Percentiles rank a stretch among this genome's conserved stretches.
These are phyloP conservation scores for Adansonia gregorii DNA, from an alignment of 441 rosid genomes.

Conservation along the genomic window DNA sequence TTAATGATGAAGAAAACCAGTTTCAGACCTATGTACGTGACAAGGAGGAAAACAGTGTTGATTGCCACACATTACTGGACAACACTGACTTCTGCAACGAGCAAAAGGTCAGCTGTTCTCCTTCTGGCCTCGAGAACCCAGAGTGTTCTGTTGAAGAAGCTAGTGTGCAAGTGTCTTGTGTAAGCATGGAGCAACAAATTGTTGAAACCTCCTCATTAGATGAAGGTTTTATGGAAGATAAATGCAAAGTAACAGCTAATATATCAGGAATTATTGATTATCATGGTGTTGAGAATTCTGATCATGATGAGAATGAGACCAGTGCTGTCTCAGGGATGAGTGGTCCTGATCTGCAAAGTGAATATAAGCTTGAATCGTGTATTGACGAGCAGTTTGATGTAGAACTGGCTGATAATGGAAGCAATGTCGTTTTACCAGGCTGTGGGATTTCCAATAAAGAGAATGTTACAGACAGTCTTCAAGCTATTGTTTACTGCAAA, in stretches of 20 bases:
- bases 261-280: constrained; percentile 39
- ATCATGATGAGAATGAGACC: constrained; percentile 25
- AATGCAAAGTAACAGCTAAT: constrained; percentile 39
- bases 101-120: constrained; percentile 30
- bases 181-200: constrained; percentile 33
- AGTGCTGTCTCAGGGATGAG: constrained; percentile 26
- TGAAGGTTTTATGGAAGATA: constrained; percentile 40
- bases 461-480: constrained; percentile 34
- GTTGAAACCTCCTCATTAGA: constrained; percentile 34
- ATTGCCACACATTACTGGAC: constrained; percentile 22
- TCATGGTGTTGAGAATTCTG: constrained; percentile 24
- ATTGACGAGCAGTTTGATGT: constrained; percentile 31
- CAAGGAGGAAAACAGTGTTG: constrained; percentile 25
- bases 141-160: constrained; percentile 39
- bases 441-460: constrained; percentile 37
- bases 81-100: constrained; percentile 35
- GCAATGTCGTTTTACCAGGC: constrained; percentile 29
- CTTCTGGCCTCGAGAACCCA: constrained; percentile 31
- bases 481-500: constrained; percentile 40
- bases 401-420: constrained; percentile 33
- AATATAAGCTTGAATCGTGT: constrained; percentile 34
- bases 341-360: constrained; percentile 35
- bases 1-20: constrained; percentile 30
- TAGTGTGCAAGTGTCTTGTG: constrained; percentile 32
- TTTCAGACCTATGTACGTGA: constrained; percentile 28